These are phyloP conservation scores for Xerocomus minutiporus DNA, from an alignment of 1,284 basidiomycete species.

Conservation along the genomic window DNA sequence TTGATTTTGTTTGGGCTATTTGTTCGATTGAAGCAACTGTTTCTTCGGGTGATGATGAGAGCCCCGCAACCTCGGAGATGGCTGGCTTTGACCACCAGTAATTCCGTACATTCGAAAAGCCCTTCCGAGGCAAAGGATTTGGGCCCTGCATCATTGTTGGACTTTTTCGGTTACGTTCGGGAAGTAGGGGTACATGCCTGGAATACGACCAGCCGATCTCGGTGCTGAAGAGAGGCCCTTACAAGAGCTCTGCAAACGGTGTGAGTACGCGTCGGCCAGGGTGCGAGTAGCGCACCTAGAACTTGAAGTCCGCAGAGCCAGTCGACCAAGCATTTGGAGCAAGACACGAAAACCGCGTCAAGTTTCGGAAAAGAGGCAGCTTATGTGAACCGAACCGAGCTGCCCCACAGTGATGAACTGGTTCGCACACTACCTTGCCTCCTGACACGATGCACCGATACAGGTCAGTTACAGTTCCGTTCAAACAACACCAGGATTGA, in stretches of 20 bases:
- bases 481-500: neutral
- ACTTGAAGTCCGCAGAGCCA: slow-evolving; percentile 23
- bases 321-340: slow-evolving; percentile 22
- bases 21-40: neutral
- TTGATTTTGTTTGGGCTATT: neutral
- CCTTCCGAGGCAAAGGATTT: slow-evolving; percentile 1
- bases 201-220: slow-evolving; percentile 11
- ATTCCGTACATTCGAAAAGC: slow-evolving; percentile 19
- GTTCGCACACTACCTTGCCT: slow-evolving; percentile 18
- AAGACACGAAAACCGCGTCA: slow-evolving; percentile 2
- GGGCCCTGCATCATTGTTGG: slow-evolving; percentile 11
- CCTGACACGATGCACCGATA: slow-evolving; percentile 20
- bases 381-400: slow-evolving; percentile 16
- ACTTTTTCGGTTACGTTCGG: no score
- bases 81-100: slow-evolving; percentile 33
- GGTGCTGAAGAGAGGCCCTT: slow-evolving; percentile 8
- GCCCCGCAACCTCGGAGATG: neutral
- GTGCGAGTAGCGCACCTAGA: slow-evolving; percentile 19
- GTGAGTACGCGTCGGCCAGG: slow-evolving; percentile 11
- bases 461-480: slow-evolving; percentile 18
- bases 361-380: neutral
- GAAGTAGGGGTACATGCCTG: slow-evolving; percentile 13
- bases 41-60: slow-evolving; percentile 1
- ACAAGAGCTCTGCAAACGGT: slow-evolving; percentile 9
- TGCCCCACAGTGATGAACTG: neutral